Conservation (phyloP, 768 basidiomycete genomes). For the Trametes cinnabarina region DNA sequence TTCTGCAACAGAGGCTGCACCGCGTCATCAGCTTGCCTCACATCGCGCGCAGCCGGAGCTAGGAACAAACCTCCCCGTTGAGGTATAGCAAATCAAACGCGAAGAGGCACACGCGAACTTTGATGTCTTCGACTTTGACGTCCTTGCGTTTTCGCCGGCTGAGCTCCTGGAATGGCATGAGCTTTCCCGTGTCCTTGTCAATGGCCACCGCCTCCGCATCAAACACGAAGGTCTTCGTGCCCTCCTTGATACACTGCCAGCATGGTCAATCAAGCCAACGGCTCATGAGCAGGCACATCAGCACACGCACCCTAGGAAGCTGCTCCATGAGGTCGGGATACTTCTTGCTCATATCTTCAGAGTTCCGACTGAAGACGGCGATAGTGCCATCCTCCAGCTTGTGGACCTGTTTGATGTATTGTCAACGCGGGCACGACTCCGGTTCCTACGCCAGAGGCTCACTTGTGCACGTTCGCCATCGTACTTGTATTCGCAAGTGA, state of each 20-base stretch:
- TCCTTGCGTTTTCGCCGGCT: conserved; percentile 95
- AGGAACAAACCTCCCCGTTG: conserved; percentile 82
- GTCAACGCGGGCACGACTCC: no score
- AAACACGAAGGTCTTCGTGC: conserved; percentile 86
- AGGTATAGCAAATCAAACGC: conserved; percentile 96
- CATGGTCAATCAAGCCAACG: neutral
- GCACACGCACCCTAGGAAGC: conserved; percentile 66
- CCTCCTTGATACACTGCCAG: conserved; percentile 77
- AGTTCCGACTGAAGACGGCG: conserved; percentile 94
- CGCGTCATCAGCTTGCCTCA: neutral
- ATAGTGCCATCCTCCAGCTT: conserved; percentile 78
- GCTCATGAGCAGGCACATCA: neutral
- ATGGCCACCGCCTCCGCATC: conserved; percentile 98
- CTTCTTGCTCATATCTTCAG: conserved; percentile 99
- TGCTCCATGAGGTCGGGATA: conserved; percentile 98
- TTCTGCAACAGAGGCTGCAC: conserved; percentile 77
- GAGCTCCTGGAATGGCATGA: conserved; percentile 98
- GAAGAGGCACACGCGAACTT: conserved; percentile 93
- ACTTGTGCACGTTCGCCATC: conserved; percentile 97
- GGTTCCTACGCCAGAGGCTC: conserved; percentile 3
- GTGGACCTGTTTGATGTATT: conserved; percentile 58
- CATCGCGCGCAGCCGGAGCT: neutral
- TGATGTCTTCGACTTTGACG: conserved; percentile 96
- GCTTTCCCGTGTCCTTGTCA: conserved; percentile 75
- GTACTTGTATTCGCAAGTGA: conserved; percentile 99